Conservation (phyloP, 2,329 filamentous ascomycete species). For the Alternaria hordeiaustralica region DNA sequence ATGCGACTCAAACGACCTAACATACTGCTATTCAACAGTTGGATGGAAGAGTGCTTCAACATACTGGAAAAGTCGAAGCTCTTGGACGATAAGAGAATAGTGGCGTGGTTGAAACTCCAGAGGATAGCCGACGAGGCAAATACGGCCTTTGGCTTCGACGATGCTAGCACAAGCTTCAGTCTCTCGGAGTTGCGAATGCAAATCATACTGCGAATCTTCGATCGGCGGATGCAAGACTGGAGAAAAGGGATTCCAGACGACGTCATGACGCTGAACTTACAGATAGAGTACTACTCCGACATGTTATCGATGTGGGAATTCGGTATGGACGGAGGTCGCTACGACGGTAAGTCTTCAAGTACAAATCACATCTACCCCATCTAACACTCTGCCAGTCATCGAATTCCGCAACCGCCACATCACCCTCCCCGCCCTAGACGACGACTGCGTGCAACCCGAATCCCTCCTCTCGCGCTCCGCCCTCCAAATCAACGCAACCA, state of each 20-base stretch:
- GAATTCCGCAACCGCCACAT: conserved; percentile 44
- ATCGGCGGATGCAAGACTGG: conserved; percentile 46
- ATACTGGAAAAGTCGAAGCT: conserved; percentile 42
- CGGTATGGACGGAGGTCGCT: conserved; percentile 46
- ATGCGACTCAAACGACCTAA: conserved; percentile 45
- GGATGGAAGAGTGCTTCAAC: conserved; percentile 45
- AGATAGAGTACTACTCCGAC: conserved; percentile 42
- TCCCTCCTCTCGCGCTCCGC: conserved; percentile 40
- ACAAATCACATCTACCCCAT: no score
- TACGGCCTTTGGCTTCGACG: conserved; percentile 47
- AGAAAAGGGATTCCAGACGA: conserved; percentile 39
- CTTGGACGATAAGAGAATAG: conserved; percentile 37
- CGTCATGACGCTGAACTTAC: conserved; percentile 36
- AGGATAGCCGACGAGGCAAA: conserved; percentile 47
- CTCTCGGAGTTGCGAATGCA: conserved; percentile 45
- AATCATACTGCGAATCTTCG: conserved; percentile 45
- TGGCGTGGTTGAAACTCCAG: conserved; percentile 43
- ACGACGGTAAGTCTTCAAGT: conserved; percentile 32
- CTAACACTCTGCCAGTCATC: conserved; percentile 24
- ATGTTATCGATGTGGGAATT: conserved; percentile 48
- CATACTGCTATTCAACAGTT: conserved; percentile 44
- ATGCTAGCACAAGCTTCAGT: conserved; percentile 47
- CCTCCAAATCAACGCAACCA: conserved; percentile 46
- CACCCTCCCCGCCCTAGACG: conserved; percentile 43
- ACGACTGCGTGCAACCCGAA: conserved; percentile 43